Base-by-base conservation (phyloP, 768 basidiomycete species). In the Tricholomella constricta region DNA sequence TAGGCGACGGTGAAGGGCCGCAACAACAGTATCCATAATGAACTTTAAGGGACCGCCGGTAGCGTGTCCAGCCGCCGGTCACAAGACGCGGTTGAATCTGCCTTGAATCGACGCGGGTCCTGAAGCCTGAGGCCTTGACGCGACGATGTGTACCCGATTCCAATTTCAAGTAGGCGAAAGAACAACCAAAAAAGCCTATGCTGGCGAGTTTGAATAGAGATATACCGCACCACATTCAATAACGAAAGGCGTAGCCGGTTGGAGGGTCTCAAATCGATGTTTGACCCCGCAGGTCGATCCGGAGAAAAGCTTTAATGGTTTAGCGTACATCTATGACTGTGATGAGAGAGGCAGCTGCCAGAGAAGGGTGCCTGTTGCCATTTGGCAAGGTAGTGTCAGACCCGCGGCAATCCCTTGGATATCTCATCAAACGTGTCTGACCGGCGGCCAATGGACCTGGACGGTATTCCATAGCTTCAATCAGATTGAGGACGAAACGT, bases 31-130 rank as follows among this genome's bases (percentile, higher is more conserved):
- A 29, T 45, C 46, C 35, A 49, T 42, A 32, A 34, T 45, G 27
- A 19, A 37, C n/a, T 29, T 25, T 31, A 36, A 46, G 51, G 52
- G 42, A 37, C 59, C 59, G 59, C 59, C 56, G 60, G 60, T 54
- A 49, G 49, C 26, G 35, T 51, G 19, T 26, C n/a, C 54, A 55
- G 47, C 56, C 59, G 56, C 56, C 51, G 56, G 59, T 52, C 50
- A 57, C 38, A 45, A 26, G 55, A 42, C 36, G 45, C 17, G 29
- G 20, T 22, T 17, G 19, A 29, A 26, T n/a, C 23, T 14, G 11
- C 32, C 27, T 22, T n/a, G 19, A 29, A 37, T 44, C n/a, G 19
- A 20, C 27, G 19, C 27, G 29, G 26, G 40, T 25, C n/a, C 31
- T 10, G 10, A 32, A 32, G 29, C 17, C 36, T 23, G 7, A 32